Conservation (phyloP, 2,329 filamentous ascomycete species). For the Knoxdaviesia capensis region DNA sequence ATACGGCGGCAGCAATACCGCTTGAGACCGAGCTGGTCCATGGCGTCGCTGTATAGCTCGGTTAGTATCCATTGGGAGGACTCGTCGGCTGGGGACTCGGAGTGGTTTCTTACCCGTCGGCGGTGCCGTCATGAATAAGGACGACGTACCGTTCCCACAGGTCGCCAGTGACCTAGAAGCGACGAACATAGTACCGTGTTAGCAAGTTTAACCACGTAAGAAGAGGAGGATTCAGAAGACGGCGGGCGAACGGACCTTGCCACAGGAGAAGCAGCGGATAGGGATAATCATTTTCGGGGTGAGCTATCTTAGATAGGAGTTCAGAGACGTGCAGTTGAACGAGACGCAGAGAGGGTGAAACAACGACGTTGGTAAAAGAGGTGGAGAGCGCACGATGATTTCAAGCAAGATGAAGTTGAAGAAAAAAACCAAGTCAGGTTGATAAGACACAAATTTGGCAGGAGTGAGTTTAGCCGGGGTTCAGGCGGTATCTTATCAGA, state of each 20-base stretch:
- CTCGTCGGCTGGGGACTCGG: too few relatives aligned
- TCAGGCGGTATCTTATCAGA: too few relatives aligned
- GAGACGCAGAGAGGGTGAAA: not conserved
- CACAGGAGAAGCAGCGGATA: conserved; percentile 95
- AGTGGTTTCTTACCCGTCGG: conserved; percentile 42
- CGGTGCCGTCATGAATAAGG: conserved; percentile 58
- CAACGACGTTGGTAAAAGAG: not conserved
- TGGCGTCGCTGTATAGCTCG: conserved; percentile 53
- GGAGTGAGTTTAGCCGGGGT: too few relatives aligned
- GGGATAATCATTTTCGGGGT: conserved; percentile 70
- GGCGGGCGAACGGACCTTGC: conserved; percentile 48
- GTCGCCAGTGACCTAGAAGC: conserved; percentile 69
- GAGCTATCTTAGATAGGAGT: not conserved
- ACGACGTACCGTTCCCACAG: conserved; percentile 93
- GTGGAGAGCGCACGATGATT: too few relatives aligned
- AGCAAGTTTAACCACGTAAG: conserved; percentile 6
- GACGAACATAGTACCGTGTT: conserved; percentile 7
- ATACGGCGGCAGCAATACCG: conserved; percentile 97
- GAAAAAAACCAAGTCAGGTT: too few relatives aligned
- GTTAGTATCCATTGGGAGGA: conserved; percentile 9
- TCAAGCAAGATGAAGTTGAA: too few relatives aligned
- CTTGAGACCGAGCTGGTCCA: conserved; percentile 84
- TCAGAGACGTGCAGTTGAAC: not conserved
- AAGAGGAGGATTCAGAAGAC: conserved; percentile 6
- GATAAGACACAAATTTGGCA: too few relatives aligned